Base-by-base conservation (phyloP, 1,284 basidiomycete genomes). In the Mycosarcoma maydis region DNA sequence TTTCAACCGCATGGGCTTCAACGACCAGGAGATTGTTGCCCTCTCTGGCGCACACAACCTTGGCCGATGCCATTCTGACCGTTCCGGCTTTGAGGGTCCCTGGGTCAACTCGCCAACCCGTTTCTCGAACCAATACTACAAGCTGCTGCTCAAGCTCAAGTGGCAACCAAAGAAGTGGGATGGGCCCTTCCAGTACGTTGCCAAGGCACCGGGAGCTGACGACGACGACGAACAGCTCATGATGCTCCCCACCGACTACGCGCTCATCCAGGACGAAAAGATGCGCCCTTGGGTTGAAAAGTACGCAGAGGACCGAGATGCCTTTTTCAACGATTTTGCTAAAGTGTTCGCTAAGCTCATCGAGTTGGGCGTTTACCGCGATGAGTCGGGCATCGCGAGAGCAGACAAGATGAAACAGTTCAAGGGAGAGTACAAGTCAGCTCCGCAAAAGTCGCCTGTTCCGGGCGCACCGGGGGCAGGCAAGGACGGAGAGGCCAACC, bases 11-110 rank as follows among this genome's bases (percentile, higher is more conserved):
- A 86, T 86, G 85, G 85, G 85, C 40, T 86, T 85, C 77, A 84
- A 83, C 60, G 85, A 83, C 60, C 83, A 85, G 73, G 86, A 87
- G 78, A 86, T 87, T 24, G 86, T 87, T 11, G 86, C 86, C 1
- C 83, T 87, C 5, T 84, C 83, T 14, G 86, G 86, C 5, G 86
- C 86, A 6, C 86, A 87, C 77, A 83, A 83, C 51, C 78, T 87
- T 19, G 86, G 85, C 3, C 66, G 77, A 24, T 81, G 80, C 68
- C 80, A 82, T 65, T 38, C 50, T 3, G 64, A 81, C 45, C 59
- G 75, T 22, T 76, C 73, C 36, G 80, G 80, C 30, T 81, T 79
- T 56, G 69, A 78, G 33, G 80, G 80, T n/a, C 77, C 80, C 4
- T 81, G 80, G 80, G 76, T 77, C 40, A 68, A 71, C 62, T 67